Conservation (phyloP, 2,329 filamentous ascomycete species). For the Blastomyces percursus region DNA sequence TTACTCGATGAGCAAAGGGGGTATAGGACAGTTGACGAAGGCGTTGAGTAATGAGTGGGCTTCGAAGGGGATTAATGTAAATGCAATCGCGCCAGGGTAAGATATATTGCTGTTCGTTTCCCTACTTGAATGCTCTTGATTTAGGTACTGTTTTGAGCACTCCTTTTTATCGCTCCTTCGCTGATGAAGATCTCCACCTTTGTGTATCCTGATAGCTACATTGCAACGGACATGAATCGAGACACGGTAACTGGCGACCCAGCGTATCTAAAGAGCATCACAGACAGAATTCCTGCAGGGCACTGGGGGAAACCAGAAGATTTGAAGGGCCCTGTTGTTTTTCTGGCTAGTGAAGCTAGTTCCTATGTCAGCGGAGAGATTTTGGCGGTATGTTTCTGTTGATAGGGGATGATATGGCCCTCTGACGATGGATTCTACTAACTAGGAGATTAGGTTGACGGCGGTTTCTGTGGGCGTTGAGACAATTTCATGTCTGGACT, state of each 20-base stretch:
- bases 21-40: constrained; percentile 74
- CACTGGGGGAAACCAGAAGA: constrained; percentile 14
- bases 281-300: constrained; percentile 10
- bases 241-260: neutral
- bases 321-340: constrained; percentile 12
- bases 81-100: constrained; percentile 81
- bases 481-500: neutral
- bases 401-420: neutral
- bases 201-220: constrained; percentile 37
- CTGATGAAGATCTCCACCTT: neutral
- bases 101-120: neutral
- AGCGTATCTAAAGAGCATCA: constrained; percentile 8
- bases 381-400: constrained; percentile 4
- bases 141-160: neutral
- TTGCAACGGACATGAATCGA: constrained; percentile 10
- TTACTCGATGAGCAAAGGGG: constrained; percentile 77
- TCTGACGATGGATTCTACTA: neutral
- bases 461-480: constrained; percentile 9
- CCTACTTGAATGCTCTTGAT: neutral
- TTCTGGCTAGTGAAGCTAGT: constrained; percentile 14
- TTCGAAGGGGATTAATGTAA: constrained; percentile 63
- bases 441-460: constrained; percentile 8
- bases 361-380: constrained; percentile 42
- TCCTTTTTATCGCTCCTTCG: neutral
- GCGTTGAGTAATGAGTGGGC: constrained; percentile 79